phyloP scores from a whole-genome alignment of 495 filamentous ascomycete species.

The Xylaria intraflava region DNA sequence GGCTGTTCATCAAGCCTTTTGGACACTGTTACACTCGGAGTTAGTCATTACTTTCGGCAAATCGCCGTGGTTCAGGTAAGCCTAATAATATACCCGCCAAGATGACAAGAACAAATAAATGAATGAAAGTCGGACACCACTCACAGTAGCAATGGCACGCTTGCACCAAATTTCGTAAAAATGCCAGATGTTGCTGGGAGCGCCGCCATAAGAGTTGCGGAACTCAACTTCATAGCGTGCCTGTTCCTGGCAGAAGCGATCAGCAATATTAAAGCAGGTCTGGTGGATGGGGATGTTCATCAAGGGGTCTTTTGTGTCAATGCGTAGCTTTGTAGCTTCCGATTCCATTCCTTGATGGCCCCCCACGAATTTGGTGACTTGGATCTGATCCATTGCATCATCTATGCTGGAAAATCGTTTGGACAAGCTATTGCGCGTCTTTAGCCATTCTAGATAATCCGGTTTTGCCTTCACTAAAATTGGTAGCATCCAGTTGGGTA shows the following conservation, averaged over 20 bases:
- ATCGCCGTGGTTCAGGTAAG: too few relatives aligned
- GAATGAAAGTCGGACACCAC: background rate
- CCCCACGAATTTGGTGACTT: background rate
- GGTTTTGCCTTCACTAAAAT: constrained; percentile 6
- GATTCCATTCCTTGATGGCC: background rate
- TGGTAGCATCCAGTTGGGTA: constrained; percentile 13
- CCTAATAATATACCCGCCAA: background rate
- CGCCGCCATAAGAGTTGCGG: background rate
- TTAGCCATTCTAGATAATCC: constrained; percentile 9
- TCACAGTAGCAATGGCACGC: constrained; percentile 7
- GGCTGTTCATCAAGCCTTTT: background rate
- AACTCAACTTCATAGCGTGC: constrained; percentile 3
- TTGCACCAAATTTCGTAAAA: constrained; percentile 22
- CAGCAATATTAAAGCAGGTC: constrained; percentile 5
- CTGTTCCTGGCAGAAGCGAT: constrained; percentile 13
- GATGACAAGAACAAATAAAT: background rate
- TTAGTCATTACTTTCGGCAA: background rate
- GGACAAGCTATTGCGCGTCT: background rate
- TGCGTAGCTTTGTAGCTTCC: background rate
- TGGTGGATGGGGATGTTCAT: constrained; percentile 17
- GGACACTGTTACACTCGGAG: background rate
- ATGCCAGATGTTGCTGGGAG: constrained; percentile 11
- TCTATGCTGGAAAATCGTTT: background rate
- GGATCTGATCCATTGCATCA: background rate
- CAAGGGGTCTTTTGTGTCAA: constrained; percentile 8